Conservation (phyloP, 305 asterid species). For the Fraxinus sp. region DNA sequence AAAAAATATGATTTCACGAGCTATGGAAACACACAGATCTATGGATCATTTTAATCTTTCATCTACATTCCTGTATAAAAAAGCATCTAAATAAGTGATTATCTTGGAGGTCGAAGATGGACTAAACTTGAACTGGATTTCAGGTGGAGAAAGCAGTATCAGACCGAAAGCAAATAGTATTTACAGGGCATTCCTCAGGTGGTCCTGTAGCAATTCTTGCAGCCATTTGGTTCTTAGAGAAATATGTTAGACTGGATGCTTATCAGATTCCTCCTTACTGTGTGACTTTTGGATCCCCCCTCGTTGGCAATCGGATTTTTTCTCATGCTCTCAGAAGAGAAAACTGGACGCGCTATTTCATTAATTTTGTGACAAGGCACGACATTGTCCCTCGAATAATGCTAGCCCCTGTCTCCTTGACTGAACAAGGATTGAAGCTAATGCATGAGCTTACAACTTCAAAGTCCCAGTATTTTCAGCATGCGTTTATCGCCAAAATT, state of each 20-base stretch:
- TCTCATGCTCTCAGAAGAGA: constrained; percentile 76
- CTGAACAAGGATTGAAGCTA: constrained; percentile 45
- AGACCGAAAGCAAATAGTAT: constrained; percentile 59
- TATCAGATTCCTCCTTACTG: constrained; percentile 45
- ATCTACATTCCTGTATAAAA: constrained; percentile 5
- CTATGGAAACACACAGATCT: neutral
- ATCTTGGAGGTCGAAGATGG: constrained; percentile 15
- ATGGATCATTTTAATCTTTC: neutral
- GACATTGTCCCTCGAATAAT: constrained; percentile 73
- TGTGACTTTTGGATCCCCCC: constrained; percentile 79
- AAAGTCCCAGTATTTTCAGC: constrained; percentile 33
- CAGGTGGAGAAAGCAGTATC: constrained; percentile 75
- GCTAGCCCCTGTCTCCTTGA: constrained; percentile 59
- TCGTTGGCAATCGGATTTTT: constrained; percentile 50
- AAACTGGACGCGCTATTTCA: constrained; percentile 60
- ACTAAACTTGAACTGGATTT: constrained; percentile 10
- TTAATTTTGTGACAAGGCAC: constrained; percentile 59
- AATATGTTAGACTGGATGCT: constrained; percentile 37
- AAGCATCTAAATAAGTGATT: neutral
- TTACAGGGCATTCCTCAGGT: constrained; percentile 80
- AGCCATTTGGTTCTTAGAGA: constrained; percentile 74
- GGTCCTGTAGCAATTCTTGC: constrained; percentile 71
- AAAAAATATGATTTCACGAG: neutral
- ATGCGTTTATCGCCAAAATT: constrained; percentile 24
- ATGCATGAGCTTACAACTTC: constrained; percentile 50